Conservation (phyloP, 768 basidiomycete species). For the Chlorophyllum brunneum region DNA sequence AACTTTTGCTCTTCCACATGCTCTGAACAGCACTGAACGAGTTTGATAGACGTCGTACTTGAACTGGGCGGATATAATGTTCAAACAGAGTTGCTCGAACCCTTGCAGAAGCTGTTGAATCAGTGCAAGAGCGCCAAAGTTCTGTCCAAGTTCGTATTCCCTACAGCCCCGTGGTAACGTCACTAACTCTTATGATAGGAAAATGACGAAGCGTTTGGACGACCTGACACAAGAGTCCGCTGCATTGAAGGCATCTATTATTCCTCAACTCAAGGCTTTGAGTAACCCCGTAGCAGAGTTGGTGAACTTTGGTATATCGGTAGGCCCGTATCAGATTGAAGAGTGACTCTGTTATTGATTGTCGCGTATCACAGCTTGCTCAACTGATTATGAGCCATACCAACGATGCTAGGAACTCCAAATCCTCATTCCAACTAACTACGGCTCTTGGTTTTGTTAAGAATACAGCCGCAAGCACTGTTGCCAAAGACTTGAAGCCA, state of each 20-base stretch:
- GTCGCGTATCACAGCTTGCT: slow-evolving; percentile 59
- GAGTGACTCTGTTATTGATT: no score
- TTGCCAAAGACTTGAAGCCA: slow-evolving; percentile 62
- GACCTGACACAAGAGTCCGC: slow-evolving; percentile 69
- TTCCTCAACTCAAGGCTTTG: slow-evolving; percentile 70
- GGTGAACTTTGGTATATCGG: slow-evolving; percentile 89
- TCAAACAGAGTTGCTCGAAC: slow-evolving; percentile 72
- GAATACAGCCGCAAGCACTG: slow-evolving; percentile 68
- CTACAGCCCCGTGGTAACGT: background rate
- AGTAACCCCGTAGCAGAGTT: slow-evolving; percentile 73
- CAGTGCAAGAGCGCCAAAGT: slow-evolving; percentile 79
- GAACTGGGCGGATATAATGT: slow-evolving; percentile 77
- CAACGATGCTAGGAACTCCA: slow-evolving; percentile 74
- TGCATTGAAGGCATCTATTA: slow-evolving; percentile 67
- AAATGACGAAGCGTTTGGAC: slow-evolving; percentile 82
- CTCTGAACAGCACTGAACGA: background rate
- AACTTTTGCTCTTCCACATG: slow-evolving; percentile 7
- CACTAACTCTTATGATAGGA: slow-evolving; percentile 43
- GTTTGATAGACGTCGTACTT: slow-evolving; percentile 63
- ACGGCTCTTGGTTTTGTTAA: slow-evolving; percentile 69
- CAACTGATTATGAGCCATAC: slow-evolving; percentile 86
- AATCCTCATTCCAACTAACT: slow-evolving; percentile 72
- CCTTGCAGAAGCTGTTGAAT: slow-evolving; percentile 78
- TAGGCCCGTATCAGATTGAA: no score
- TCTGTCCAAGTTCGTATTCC: slow-evolving; percentile 59